phyloP scores from a whole-genome alignment of 1,284 basidiomycete genomes.

The Wallemia mellicola region DNA sequence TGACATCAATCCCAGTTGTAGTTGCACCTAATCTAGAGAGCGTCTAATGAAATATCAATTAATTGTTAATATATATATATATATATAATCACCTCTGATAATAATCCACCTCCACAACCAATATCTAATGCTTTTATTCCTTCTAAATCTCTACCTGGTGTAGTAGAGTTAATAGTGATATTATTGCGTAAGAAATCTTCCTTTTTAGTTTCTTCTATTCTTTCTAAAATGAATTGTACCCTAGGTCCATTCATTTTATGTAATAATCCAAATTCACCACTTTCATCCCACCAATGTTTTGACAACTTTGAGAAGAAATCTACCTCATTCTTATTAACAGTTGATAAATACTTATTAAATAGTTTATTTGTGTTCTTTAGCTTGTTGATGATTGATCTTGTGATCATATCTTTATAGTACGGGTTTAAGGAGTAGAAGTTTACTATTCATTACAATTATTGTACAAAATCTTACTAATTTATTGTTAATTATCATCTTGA shows the following conservation, averaged over 20 bases:
- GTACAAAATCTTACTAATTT: background rate
- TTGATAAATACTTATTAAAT: slow-evolving; percentile 15
- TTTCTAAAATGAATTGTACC: slow-evolving; percentile 55
- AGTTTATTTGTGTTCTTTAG: no score
- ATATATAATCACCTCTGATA: slow-evolving; percentile 41
- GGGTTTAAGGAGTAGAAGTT: no score
- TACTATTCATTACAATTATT: background rate
- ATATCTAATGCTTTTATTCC: slow-evolving; percentile 50
- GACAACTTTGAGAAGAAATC: slow-evolving; percentile 75
- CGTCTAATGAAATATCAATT: background rate
- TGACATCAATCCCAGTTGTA: slow-evolving; percentile 71
- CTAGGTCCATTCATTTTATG: slow-evolving; percentile 89
- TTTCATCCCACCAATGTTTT: slow-evolving; percentile 87
- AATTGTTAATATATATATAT: no score
- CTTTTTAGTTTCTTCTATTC: slow-evolving; percentile 27
- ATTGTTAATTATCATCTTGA: background rate
- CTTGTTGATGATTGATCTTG: no score
- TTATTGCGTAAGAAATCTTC: slow-evolving; percentile 21
- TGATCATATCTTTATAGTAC: no score
- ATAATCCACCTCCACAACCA: slow-evolving; percentile 79
- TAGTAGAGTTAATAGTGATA: slow-evolving; percentile 15
- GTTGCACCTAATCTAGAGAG: slow-evolving; percentile 58
- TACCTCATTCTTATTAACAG: slow-evolving; percentile 51
- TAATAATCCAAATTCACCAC: slow-evolving; percentile 61
- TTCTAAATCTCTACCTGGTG: no score